These are phyloP conservation scores for Phytophthora sp. DNA, from an alignment of 352 stramenopile species.

Conservation along the genomic window DNA sequence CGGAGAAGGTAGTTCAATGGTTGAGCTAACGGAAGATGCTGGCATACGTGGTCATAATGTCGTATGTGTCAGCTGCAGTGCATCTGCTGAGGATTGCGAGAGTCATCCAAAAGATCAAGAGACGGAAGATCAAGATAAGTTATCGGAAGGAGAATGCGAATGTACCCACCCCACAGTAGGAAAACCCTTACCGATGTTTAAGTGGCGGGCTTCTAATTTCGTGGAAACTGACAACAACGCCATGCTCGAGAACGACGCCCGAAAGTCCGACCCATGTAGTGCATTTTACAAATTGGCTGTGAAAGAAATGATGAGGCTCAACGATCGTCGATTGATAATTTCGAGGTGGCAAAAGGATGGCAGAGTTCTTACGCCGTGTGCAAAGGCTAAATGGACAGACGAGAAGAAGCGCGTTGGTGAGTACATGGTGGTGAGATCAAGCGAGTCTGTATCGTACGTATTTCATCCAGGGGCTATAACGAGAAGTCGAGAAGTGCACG, in stretches of 20 bases:
- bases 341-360: neutral
- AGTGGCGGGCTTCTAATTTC: neutral
- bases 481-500: neutral
- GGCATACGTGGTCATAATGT: too few relatives aligned
- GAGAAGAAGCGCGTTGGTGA: neutral
- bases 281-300: neutral
- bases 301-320: neutral
- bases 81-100: too few relatives aligned
- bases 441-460: neutral
- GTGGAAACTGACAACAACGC: neutral
- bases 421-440: neutral
- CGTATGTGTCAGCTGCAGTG: too few relatives aligned
- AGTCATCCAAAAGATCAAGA: too few relatives aligned
- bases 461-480: neutral
- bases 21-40: too few relatives aligned
- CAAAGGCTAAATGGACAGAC: neutral
- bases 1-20: too few relatives aligned
- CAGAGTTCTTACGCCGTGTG: neutral
- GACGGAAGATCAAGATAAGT: too few relatives aligned
- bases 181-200: neutral
- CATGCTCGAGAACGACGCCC: neutral
- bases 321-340: neutral
- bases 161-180: neutral
- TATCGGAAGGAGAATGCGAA: too few relatives aligned
- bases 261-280: too few relatives aligned